phyloP scores from a whole-genome alignment of 169 alveolate genomes.

The Plasmodium gonderi region DNA sequence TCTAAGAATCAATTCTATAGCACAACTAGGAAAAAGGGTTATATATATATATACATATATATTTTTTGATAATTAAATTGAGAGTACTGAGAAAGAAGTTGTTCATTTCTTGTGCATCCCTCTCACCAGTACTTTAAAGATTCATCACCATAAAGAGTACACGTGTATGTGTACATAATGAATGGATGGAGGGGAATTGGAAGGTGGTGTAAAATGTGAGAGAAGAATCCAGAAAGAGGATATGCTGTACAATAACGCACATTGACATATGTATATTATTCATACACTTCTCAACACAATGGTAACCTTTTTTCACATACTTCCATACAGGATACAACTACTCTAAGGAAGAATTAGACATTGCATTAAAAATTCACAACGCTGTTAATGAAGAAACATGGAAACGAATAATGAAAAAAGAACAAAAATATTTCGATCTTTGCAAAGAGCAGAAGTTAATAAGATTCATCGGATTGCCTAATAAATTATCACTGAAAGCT shows the following conservation, averaged over 20 bases:
- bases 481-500: conserved; percentile 79
- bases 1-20: conserved; percentile 83
- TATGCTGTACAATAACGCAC: not conserved
- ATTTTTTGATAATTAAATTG: too few species aligned
- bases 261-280: not conserved
- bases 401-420: conserved; percentile 83
- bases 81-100: too few species aligned
- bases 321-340: conserved; percentile 76
- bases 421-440: conserved; percentile 71
- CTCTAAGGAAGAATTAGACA: conserved; percentile 75
- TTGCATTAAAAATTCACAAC: conserved; percentile 82
- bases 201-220: too few species aligned
- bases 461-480: conserved; percentile 79
- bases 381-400: conserved; percentile 86
- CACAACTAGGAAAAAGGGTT: conserved; percentile 81
- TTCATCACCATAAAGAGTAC: too few species aligned
- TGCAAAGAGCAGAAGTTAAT: conserved; percentile 80
- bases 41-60: not conserved
- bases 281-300: not conserved
- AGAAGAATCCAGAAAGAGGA: too few species aligned
- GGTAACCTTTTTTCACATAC: not conserved
- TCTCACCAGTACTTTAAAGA: too few species aligned
- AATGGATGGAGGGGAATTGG: too few species aligned
- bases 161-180: too few species aligned
- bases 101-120: too few species aligned